phyloP scores from a whole-genome alignment of 2,329 filamentous ascomycete genomes.

The Paraphoma chrysanthemicola region DNA sequence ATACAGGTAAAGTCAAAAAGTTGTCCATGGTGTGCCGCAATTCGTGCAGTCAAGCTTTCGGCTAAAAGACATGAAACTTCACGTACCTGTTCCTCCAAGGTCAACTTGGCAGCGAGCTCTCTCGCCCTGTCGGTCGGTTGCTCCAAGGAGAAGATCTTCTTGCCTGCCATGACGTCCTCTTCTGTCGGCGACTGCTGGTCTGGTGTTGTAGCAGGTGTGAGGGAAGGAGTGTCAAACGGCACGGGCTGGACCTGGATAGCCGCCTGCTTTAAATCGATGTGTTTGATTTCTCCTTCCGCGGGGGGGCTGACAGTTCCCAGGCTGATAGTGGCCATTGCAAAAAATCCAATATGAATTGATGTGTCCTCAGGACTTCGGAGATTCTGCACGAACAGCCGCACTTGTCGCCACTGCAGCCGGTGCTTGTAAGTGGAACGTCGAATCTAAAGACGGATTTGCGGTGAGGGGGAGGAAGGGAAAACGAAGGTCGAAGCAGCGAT shows the following conservation, averaged over 20 bases:
- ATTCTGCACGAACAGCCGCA: constrained; percentile 34
- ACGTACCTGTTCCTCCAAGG: constrained; percentile 50
- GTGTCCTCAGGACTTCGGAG: constrained; percentile 22
- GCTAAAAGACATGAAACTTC: constrained; percentile 2
- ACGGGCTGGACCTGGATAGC: constrained; percentile 39
- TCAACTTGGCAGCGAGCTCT: constrained; percentile 44
- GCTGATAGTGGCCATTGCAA: constrained; percentile 41
- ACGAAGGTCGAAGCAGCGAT: constrained; percentile 11
- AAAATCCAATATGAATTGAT: constrained; percentile 24
- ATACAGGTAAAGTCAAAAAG: too few species aligned
- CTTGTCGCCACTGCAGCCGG: constrained; percentile 29
- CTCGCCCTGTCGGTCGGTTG: constrained; percentile 43
- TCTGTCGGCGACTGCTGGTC: constrained; percentile 32
- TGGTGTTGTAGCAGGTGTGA: constrained; percentile 38
- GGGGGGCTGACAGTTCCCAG: constrained; percentile 33
- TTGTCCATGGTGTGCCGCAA: too few species aligned
- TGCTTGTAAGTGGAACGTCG: constrained; percentile 3
- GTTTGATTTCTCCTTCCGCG: constrained; percentile 28
- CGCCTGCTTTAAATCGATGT: constrained; percentile 43
- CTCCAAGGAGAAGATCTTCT: constrained; percentile 41
- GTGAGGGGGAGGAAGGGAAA: constrained; percentile 12
- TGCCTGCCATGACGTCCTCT: constrained; percentile 39
- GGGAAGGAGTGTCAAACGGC: constrained; percentile 29
- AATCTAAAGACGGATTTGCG: neutral
- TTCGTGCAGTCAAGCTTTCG: neutral